Evolutionary conservation across 2,329 filamentous ascomycete species (phyloP).

Genomic region (Zymoseptoria tritici): DNA sequence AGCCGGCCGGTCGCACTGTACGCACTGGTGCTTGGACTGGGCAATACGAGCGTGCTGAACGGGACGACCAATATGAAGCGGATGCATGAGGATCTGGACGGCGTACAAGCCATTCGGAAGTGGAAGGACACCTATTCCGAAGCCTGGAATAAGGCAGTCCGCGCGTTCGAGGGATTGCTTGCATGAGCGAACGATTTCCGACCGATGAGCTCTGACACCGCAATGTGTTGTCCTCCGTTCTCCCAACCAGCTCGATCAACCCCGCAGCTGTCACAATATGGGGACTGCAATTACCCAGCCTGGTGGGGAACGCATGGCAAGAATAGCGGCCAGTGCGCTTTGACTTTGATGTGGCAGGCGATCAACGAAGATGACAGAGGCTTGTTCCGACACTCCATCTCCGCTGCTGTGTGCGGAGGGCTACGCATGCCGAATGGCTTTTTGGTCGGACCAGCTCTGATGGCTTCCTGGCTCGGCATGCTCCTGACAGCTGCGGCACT

Average conservation of each 20-base stretch:
- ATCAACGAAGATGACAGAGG: not conserved
- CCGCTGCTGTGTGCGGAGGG: not conserved
- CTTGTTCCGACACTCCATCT: not conserved
- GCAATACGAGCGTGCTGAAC: slow-evolving; percentile 46
- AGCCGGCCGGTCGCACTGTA: slow-evolving; percentile 47
- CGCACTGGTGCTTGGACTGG: slow-evolving; percentile 48
- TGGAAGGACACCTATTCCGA: slow-evolving; percentile 6
- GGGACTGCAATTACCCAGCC: not conserved
- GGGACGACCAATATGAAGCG: slow-evolving; percentile 47
- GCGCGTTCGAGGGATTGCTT: slow-evolving; percentile 9
- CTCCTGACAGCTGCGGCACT: no score
- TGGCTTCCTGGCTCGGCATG: no score
- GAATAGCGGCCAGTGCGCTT: not conserved
- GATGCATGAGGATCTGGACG: slow-evolving; percentile 48
- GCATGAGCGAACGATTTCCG: not conserved
- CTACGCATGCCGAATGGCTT: not conserved
- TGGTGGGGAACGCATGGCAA: not conserved
- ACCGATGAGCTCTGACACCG: not conserved
- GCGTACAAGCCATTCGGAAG: slow-evolving; percentile 25
- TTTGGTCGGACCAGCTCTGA: not conserved
- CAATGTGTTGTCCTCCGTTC: not conserved
- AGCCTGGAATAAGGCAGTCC: slow-evolving; percentile 1
- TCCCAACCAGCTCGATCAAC: not conserved
- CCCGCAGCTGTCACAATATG: not conserved
- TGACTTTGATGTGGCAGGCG: not conserved